These are phyloP conservation scores for Cladosporium austrohemisphaericum DNA, from an alignment of 2,329 filamentous ascomycete species.

Conservation along the genomic window DNA sequence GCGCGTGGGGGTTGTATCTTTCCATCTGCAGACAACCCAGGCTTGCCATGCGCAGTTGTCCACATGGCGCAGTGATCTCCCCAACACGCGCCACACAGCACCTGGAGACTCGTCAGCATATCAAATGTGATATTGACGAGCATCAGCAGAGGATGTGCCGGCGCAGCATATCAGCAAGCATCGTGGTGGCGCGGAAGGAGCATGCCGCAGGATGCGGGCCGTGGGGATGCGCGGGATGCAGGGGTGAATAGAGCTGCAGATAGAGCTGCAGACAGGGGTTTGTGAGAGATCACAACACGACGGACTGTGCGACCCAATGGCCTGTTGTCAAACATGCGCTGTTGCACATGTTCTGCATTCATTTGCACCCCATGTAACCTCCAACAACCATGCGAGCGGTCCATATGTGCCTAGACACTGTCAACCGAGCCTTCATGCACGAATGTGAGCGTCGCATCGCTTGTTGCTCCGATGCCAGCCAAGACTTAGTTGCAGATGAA, in stretches of 20 bases:
- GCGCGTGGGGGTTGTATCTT: no score
- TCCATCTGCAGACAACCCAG: no score
- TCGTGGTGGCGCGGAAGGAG: background rate
- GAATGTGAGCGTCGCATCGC: no score
- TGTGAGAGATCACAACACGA: background rate
- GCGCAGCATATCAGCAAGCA: background rate
- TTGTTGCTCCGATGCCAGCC: no score
- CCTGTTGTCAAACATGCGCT: background rate
- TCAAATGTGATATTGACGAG: conserved; percentile 5
- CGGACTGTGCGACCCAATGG: background rate
- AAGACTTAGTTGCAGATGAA: no score
- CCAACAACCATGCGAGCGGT: no score
- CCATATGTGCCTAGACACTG: no score
- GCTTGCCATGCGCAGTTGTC: background rate
- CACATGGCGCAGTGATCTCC: background rate
- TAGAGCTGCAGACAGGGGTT: conserved; percentile 5
- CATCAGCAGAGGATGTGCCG: background rate
- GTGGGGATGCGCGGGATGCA: conserved; percentile 2
- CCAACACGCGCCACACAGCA: background rate
- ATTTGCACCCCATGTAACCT: no score
- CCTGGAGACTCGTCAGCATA: background rate
- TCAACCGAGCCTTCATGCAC: no score
- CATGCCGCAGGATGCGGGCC: conserved; percentile 3
- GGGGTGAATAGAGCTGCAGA: conserved; percentile 3
- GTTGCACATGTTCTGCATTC: background rate